Conservation (phyloP, 306 rosid species). For the Mimosa bimucronata region DNA sequence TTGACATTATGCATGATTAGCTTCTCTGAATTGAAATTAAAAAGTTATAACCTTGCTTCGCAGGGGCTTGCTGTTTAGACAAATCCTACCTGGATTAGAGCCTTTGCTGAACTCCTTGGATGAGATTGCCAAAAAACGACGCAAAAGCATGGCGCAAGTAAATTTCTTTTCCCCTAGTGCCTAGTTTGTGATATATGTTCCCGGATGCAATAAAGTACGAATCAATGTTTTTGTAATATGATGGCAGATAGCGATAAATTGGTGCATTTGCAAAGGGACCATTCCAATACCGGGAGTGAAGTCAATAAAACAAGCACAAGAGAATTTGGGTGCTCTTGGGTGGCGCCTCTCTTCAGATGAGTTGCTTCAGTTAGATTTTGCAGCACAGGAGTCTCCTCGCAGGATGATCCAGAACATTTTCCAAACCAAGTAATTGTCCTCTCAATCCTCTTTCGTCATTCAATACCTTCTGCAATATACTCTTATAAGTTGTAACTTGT, state of each 20-base stretch:
- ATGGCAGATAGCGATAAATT: constrained; percentile 89
- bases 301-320: constrained; percentile 77
- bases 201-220: constrained; percentile 18
- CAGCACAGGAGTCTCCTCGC: constrained; percentile 67
- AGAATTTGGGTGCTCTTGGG: constrained; percentile 87
- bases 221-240: constrained; percentile 12
- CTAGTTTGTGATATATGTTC: not conserved
- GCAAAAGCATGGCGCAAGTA: constrained; percentile 84
- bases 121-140: constrained; percentile 68
- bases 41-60: constrained; percentile 15
- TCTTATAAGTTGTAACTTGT: too few species aligned
- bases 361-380: constrained; percentile 63
- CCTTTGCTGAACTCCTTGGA: constrained; percentile 70
- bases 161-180: not conserved
- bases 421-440: constrained; percentile 75
- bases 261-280: constrained; percentile 87
- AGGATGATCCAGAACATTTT: constrained; percentile 92
- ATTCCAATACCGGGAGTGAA: constrained; percentile 94
- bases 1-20: constrained; percentile 12
- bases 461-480: not conserved
- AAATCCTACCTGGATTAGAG: constrained; percentile 85
- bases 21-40: not conserved
- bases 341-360: constrained; percentile 77
- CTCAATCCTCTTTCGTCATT: not conserved
- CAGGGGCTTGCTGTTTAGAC: constrained; percentile 77